A percentile compares a stretch with the other conserved stretches of the same genome.
These are phyloP conservation scores for Helianthus annuus DNA, from an alignment of 129 eudicot genomes.

Conservation along the genomic window DNA sequence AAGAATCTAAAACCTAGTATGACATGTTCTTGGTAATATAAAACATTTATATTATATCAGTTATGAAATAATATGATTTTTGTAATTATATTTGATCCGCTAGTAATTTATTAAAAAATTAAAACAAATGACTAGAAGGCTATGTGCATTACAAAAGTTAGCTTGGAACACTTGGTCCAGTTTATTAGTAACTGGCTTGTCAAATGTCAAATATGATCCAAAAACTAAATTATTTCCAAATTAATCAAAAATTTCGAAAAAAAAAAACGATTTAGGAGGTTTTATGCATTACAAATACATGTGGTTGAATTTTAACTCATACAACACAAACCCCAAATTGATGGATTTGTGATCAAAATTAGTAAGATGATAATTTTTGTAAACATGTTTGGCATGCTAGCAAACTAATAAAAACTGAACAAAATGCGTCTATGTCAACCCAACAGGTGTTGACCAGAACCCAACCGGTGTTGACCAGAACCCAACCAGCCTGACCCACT, in stretches of 20 bases:
- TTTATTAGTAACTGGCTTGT: too few relatives aligned
- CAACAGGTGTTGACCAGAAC: background rate
- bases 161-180: too few relatives aligned
- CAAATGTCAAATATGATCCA: too few relatives aligned
- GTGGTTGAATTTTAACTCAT: background rate
- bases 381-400: background rate
- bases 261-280: background rate
- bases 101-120: background rate
- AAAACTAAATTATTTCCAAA: background rate
- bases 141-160: too few relatives aligned
- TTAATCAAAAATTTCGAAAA: background rate
- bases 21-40: background rate
- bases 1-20: conserved; percentile 9
- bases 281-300: background rate
- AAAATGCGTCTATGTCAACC: background rate
- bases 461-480: background rate
- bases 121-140: too few relatives aligned
- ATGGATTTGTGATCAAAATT: background rate
- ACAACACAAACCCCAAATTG: too few relatives aligned
- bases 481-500: background rate
- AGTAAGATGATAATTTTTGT: background rate
- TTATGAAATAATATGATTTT: background rate
- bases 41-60: background rate
- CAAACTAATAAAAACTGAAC: background rate
- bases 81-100: background rate